Conservation (phyloP, 257 asterid species). For the Cruciata laevipes region DNA sequence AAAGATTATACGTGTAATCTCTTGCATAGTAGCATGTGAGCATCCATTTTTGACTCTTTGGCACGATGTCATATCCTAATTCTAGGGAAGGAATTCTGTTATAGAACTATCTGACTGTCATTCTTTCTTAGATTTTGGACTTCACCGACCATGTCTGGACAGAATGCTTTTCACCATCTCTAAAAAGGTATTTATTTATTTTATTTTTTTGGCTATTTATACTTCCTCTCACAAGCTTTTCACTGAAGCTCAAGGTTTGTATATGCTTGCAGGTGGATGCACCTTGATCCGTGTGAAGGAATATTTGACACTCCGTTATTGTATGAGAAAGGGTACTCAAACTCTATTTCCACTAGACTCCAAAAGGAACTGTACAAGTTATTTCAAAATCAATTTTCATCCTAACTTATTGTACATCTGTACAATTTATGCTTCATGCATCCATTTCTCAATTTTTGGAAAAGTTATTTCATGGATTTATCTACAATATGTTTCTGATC, state of each 20-base stretch:
- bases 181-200: constrained; percentile 56
- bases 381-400: neutral
- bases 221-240: constrained; percentile 11
- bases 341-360: constrained; percentile 11
- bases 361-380: neutral
- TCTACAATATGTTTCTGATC: neutral
- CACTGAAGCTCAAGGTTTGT: constrained; percentile 15
- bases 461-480: neutral
- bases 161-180: constrained; percentile 75
- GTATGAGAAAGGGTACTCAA: constrained; percentile 84
- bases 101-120: neutral
- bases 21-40: too few relatives aligned
- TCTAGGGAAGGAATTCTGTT: too few relatives aligned
- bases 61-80: too few relatives aligned
- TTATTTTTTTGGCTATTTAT: constrained; percentile 17
- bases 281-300: constrained; percentile 98
- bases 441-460: neutral
- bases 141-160: constrained; percentile 98
- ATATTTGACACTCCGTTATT: constrained; percentile 82
- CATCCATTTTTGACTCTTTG: too few relatives aligned
- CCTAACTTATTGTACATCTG: neutral
- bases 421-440: neutral
- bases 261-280: constrained; percentile 84
- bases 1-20: too few relatives aligned
- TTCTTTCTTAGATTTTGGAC: constrained; percentile 54